Evolutionary conservation across 2,329 filamentous ascomycete species (phyloP).

Genomic region (Mycosphaerella sp.): DNA sequence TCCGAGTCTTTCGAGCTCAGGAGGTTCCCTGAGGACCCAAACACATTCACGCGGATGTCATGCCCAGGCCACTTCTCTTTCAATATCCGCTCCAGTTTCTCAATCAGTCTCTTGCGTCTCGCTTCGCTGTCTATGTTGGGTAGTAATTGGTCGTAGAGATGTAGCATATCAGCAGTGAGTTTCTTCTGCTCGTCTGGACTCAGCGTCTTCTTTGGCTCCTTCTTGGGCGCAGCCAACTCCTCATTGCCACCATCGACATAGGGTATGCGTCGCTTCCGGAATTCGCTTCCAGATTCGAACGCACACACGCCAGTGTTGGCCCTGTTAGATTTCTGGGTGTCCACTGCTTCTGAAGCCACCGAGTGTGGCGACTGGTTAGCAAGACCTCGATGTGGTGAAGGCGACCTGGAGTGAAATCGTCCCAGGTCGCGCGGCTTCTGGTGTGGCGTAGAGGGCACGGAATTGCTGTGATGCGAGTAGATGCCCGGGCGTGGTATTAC

Average conservation of each 20-base stretch:
- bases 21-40: conserved; percentile 96
- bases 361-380: conserved; percentile 83
- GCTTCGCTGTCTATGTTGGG: conserved; percentile 74
- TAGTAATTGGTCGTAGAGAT: conserved; percentile 77
- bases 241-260: conserved; percentile 78
- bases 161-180: conserved; percentile 74
- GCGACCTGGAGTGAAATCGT: conserved; percentile 71
- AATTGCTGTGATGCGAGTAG: conserved; percentile 64
- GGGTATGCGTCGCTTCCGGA: conserved; percentile 78
- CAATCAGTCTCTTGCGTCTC: conserved; percentile 68
- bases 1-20: conserved; percentile 94
- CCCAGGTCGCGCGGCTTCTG: conserved; percentile 74
- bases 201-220: conserved; percentile 64
- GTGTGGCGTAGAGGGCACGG: conserved; percentile 87
- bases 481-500: conserved; percentile 25
- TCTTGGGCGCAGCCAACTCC: conserved; percentile 61
- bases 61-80: conserved; percentile 88
- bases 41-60: conserved; percentile 83
- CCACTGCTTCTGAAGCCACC: conserved; percentile 81
- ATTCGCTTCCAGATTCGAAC: conserved; percentile 80
- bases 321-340: conserved; percentile 31
- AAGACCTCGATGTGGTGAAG: conserved; percentile 67
- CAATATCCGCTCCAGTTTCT: conserved; percentile 80
- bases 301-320: conserved; percentile 57
- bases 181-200: conserved; percentile 66